phyloP scores from a whole-genome alignment of 106 monocot species.

The Dendrobium catenatum region DNA sequence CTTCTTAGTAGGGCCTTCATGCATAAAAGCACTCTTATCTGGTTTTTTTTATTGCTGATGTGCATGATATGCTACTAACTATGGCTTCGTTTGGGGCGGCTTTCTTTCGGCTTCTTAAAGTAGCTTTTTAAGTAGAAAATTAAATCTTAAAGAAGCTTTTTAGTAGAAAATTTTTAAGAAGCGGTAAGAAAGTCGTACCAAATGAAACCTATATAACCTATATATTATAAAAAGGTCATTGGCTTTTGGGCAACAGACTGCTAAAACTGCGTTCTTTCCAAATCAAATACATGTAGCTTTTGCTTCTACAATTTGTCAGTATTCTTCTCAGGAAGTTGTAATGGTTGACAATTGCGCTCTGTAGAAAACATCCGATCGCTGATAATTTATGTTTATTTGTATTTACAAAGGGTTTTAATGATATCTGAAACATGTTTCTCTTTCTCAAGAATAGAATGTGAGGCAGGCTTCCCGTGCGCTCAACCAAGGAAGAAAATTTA shows the following conservation, averaged over 20 bases:
- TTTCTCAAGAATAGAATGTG: slow-evolving; percentile 51
- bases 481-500: slow-evolving; percentile 66
- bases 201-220: too few relatives aligned
- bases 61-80: too few relatives aligned
- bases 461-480: slow-evolving; percentile 95
- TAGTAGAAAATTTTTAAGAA: too few relatives aligned
- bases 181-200: too few relatives aligned
- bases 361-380: background rate
- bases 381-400: background rate
- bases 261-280: background rate
- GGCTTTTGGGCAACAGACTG: background rate
- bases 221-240: background rate
- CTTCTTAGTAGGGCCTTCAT: background rate
- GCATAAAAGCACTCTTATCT: background rate
- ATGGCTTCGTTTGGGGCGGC: too few relatives aligned
- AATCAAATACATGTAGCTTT: background rate
- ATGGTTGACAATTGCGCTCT: background rate
- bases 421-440: slow-evolving; percentile 8
- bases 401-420: background rate
- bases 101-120: too few relatives aligned
- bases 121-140: too few relatives aligned
- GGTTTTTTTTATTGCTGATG: background rate
- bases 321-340: background rate
- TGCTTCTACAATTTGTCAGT: background rate
- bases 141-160: too few relatives aligned